Evolutionary conservation across 352 stramenopile genomes (phyloP).

Genomic region (Phytophthora syringae): DNA sequence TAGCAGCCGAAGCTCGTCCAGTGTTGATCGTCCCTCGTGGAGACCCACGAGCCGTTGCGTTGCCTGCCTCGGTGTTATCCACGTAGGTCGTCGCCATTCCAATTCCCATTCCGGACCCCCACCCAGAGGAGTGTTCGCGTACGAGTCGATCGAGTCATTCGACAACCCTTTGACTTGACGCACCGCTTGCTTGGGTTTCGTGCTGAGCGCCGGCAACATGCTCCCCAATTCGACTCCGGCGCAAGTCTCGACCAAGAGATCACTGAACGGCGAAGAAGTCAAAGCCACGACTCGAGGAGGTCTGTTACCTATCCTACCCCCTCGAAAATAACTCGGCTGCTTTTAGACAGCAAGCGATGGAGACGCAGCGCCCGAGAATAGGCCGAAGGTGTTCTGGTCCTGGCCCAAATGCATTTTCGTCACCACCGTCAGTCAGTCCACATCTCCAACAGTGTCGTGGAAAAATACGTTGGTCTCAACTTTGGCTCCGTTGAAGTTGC

Average conservation of each 20-base stretch:
- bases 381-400: conserved; percentile 8
- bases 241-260: too few relatives aligned
- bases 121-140: conserved; percentile 66
- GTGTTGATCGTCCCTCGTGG: conserved; percentile 27
- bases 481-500: conserved; percentile 19
- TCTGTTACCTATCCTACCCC: conserved; percentile 22
- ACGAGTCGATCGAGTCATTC: conserved; percentile 89
- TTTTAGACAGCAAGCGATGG: conserved; percentile 4
- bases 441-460: neutral
- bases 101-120: conserved; percentile 16
- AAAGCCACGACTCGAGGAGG: neutral
- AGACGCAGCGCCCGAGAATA: conserved; percentile 10
- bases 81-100: conserved; percentile 46
- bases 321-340: conserved; percentile 34
- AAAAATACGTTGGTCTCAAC: too few relatives aligned
- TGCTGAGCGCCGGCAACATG: conserved; percentile 84
- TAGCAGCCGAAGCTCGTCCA: conserved; percentile 21
- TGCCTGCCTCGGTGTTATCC: conserved; percentile 57
- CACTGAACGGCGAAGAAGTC: neutral
- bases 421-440: neutral
- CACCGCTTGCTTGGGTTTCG: conserved; percentile 83
- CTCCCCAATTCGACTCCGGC: too few relatives aligned
- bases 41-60: conserved; percentile 26
- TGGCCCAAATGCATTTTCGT: conserved; percentile 7
- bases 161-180: conserved; percentile 82